These are phyloP conservation scores for Phytophthora lateralis DNA, from an alignment of 352 stramenopile species.

Conservation along the genomic window DNA sequence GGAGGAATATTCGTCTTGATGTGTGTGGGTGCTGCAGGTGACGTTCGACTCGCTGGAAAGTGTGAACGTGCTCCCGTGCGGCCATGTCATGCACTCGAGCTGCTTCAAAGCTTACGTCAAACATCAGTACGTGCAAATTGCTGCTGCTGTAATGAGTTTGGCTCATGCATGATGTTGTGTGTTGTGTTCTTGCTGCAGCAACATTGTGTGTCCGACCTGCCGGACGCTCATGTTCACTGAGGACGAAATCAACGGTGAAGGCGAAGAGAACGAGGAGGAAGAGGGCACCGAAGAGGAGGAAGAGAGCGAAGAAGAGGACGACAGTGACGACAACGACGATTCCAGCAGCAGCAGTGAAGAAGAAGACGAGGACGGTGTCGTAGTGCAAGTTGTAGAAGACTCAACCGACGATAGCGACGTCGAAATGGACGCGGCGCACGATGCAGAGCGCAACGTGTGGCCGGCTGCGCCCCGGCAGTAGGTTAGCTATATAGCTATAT, in stretches of 20 bases:
- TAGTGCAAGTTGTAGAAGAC: constrained; percentile 20
- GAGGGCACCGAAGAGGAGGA: constrained; percentile 19
- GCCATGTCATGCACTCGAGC: constrained; percentile 74
- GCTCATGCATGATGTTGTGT: constrained; percentile 3
- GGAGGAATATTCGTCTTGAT: neutral
- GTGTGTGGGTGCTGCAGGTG: constrained; percentile 35
- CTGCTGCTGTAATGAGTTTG: neutral
- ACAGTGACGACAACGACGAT: constrained; percentile 19
- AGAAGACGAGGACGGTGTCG: constrained; percentile 23
- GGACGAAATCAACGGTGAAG: constrained; percentile 33
- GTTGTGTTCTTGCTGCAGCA: constrained; percentile 33
- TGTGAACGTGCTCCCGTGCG: constrained; percentile 73
- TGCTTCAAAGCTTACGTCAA: constrained; percentile 73
- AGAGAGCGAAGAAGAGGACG: constrained; percentile 18
- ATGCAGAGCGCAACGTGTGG: constrained; percentile 36
- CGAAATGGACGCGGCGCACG: constrained; percentile 27
- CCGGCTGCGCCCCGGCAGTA: constrained; percentile 19
- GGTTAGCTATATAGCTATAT: constrained; percentile 5
- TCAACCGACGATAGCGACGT: constrained; percentile 18
- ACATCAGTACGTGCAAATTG: constrained; percentile 45
- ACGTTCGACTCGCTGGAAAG: constrained; percentile 80
- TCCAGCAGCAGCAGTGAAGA: constrained; percentile 27
- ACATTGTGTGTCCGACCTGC: constrained; percentile 67
- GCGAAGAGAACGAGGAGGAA: constrained; percentile 22
- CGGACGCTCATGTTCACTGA: constrained; percentile 56